phyloP scores from a whole-genome alignment of 2,329 filamentous ascomycete species.

The Neoarthrinium moseri region DNA sequence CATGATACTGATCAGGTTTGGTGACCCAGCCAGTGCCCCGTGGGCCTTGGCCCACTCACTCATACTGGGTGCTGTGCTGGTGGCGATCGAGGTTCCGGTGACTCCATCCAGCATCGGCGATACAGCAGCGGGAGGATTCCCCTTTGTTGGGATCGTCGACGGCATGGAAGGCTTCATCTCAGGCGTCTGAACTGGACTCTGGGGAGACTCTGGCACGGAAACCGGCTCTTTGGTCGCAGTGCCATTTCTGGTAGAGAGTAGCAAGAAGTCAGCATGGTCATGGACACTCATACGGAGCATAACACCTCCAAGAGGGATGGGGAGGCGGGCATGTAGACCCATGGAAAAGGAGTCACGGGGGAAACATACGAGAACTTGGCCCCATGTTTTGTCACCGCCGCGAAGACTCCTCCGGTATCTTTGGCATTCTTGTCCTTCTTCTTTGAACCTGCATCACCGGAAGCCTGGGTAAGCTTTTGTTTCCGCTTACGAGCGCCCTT shows the following conservation, averaged over 20 bases:
- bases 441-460: conserved; percentile 29
- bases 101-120: conserved; percentile 29
- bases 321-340: conserved; percentile 11
- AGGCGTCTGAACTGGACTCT: conserved; percentile 22
- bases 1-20: conserved; percentile 34
- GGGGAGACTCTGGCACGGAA: conserved; percentile 23
- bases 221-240: conserved; percentile 20
- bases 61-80: conserved; percentile 30
- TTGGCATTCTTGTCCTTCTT: conserved; percentile 34
- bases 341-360: conserved; percentile 16
- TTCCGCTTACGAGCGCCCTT: conserved; percentile 26
- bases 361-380: conserved; percentile 30
- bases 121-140: conserved; percentile 17
- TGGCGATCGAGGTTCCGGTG: conserved; percentile 28
- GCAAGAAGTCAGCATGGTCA: conserved; percentile 2
- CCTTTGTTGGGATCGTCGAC: conserved; percentile 27
- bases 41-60: conserved; percentile 30
- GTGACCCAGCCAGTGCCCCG: conserved; percentile 28
- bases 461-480: conserved; percentile 28
- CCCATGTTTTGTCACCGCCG: conserved; percentile 34
- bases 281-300: conserved; percentile 14
- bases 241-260: conserved; percentile 14
- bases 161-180: conserved; percentile 28
- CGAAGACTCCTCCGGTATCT: conserved; percentile 32
- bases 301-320: not conserved